Evolutionary conservation across 768 basidiomycete species (phyloP), one percentile per base, ranked within the genome.

Genomic region (Leccinum truebloodii): DNA sequence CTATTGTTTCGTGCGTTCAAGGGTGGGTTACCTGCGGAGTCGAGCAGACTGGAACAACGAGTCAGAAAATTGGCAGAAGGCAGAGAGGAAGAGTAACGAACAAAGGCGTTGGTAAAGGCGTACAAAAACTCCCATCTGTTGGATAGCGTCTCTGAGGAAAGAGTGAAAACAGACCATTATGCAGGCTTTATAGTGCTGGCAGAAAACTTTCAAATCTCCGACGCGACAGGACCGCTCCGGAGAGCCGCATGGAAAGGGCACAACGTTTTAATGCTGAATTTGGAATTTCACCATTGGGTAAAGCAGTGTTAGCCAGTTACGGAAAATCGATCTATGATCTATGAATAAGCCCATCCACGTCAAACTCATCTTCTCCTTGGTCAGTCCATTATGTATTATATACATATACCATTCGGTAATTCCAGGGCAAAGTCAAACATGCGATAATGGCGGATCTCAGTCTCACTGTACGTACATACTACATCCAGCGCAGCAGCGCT

Each of bases 41-140:
- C 35, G 64, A 60, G 71, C 65, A 68, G 57, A 58, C 71, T 73
- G 59, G 6, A 61, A 24, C 20, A 37, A 52, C 28, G 22, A 14
- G 61, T 72, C 14, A 69, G 67, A 54, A 3, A 18, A 7, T 34
- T 1, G 39, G 30, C n/a, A 52, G 28, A 12, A 32, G 48, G 59
- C 52, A 22, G 20, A 8, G 13, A 54, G 8, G 51, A 41, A 52
- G 46, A 52, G 12, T 6, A 12, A 73, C 71, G 60, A 57, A 72
- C 71, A 62, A 62, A 69, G 70, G 46, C 66, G 67, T 60, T 62
- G 59, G 66, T 73, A 71, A 24, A 64, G 57, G 67, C 67, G 71
- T 52, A 61, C 69, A 60, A 69, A 71, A 66, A 65, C 58, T 72
- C 71, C 71, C 71, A 72, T 72, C 70, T 73, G 71, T 71, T 73